Evolutionary conservation across 2,329 filamentous ascomycete genomes (phyloP), one percentile per base, ranked within the genome.

Genomic region (Pestalotiopsis fici): DNA sequence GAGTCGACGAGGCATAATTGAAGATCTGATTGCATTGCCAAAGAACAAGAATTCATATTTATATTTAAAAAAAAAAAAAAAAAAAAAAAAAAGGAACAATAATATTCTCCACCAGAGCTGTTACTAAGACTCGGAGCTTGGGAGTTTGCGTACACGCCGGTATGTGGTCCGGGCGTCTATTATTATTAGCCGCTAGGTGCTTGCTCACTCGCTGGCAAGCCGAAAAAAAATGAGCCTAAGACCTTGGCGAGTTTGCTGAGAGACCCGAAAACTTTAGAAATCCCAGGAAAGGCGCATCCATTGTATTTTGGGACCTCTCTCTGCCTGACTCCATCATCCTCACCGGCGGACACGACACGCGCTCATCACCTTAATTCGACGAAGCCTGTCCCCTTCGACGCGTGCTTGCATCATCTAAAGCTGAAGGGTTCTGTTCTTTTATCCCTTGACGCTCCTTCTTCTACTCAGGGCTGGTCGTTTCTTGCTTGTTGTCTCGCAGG

Each of bases 181-280:
- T 60, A 31, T 37, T 61, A 27, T 47, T 60, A 31, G 57, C 28
- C 28, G 31, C 57, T 60, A 60, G 37, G 12, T 60, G 25, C 27
- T 18, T 60, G 57, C 31, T 35, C 18, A 60, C 57, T 35, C 18
- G 31, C 57, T 27, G 57, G 57, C 57, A 60, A 60, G 57, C 57
- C 57, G 57, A 60, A 37, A 60, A 37, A 37, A 37, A 60, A 31
- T 60, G 28, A 60, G 57, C 57, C 57, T 60, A 60, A 60, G 57
- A 31, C 57, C 57, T 60, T 60, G 57, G 57, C 57, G 57, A 35
- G 57, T 21, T 57, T 60, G 39, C 50, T 54, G 63, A 25, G 31
- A 35, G 50, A 59, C 25, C 63, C 63, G 54, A 65, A 65, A 65
- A 65, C 50, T 65, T 65, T 65, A 47, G 63, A 65, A 64, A 65